Evolutionary conservation across 2,329 filamentous ascomycete species (phyloP).

Genomic region (Plenodomus tracheiphilus): DNA sequence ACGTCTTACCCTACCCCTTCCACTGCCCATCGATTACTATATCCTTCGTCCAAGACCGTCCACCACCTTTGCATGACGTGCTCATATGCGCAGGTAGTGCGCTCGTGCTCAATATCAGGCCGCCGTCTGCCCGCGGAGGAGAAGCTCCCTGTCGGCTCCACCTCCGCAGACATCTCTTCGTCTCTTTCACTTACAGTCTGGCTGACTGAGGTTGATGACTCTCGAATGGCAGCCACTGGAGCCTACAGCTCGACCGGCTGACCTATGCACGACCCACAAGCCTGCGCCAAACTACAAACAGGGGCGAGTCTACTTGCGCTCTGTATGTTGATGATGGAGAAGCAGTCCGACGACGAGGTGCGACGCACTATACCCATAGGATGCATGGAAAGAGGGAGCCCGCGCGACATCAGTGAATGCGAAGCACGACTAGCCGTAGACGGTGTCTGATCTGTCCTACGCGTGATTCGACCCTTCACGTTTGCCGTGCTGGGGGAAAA

Average conservation of each 20-base stretch:
- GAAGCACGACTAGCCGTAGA: neutral
- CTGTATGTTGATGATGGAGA: neutral
- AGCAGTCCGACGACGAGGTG: neutral
- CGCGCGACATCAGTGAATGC: neutral
- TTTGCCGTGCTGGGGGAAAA: neutral
- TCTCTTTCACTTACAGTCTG: neutral
- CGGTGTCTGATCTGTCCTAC: neutral
- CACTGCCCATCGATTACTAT: neutral
- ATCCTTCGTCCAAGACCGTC: neutral
- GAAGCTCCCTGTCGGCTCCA: neutral
- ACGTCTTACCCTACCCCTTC: slow-evolving; percentile 5
- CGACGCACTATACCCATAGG: neutral
- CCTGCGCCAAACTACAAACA: neutral
- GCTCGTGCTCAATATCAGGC: neutral
- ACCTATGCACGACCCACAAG: no score
- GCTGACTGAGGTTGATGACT: no score
- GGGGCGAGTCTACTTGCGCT: neutral
- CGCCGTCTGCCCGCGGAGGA: neutral
- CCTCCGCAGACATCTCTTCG: neutral
- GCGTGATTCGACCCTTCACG: neutral
- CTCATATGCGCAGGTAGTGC: neutral
- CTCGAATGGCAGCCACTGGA: no score
- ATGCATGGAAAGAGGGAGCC: neutral
- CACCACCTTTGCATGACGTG: neutral
- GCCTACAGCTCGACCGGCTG: no score